phyloP scores from a whole-genome alignment of 2,329 filamentous ascomycete genomes.

The Fusarium globosum region DNA sequence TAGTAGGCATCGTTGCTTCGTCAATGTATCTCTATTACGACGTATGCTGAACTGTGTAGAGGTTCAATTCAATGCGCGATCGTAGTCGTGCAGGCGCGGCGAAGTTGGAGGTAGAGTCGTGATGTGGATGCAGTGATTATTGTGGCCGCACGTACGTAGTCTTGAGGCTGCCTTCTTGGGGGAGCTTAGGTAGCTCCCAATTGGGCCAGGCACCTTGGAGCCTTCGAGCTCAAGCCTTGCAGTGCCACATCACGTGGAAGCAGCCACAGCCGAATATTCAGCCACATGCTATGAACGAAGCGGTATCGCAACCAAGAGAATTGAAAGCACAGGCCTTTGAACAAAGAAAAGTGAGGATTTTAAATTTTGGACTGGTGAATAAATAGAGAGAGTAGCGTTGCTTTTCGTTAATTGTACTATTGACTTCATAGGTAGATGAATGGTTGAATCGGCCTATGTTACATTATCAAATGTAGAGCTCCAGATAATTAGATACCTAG shows the following conservation, averaged over 20 bases:
- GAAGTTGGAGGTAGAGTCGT: conserved; percentile 26
- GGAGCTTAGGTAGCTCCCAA: conserved; percentile 47
- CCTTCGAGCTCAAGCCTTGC: conserved; percentile 30
- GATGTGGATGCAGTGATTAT: conserved; percentile 37
- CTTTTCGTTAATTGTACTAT: background rate
- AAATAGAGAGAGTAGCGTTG: conserved; percentile 9
- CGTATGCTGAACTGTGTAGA: conserved; percentile 24
- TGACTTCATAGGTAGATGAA: conserved; percentile 26
- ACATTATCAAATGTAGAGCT: background rate
- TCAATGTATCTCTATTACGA: conserved; percentile 22
- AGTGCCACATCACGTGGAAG: conserved; percentile 31
- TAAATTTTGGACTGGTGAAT: background rate
- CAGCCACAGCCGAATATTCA: conserved; percentile 7
- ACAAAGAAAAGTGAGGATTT: background rate
- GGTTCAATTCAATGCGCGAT: conserved; percentile 21
- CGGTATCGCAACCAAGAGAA: background rate
- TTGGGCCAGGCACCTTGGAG: conserved; percentile 38
- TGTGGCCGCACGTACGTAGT: conserved; percentile 47
- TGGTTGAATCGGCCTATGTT: background rate
- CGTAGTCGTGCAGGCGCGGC: conserved; percentile 34
- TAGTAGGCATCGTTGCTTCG: conserved; percentile 82
- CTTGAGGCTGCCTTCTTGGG: conserved; percentile 48
- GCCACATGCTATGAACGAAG: conserved; percentile 20
- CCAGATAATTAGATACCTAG: background rate
- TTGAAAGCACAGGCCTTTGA: background rate